phyloP scores from a whole-genome alignment of 2,329 filamentous ascomycete species.

The Xylariaceae sp. region DNA sequence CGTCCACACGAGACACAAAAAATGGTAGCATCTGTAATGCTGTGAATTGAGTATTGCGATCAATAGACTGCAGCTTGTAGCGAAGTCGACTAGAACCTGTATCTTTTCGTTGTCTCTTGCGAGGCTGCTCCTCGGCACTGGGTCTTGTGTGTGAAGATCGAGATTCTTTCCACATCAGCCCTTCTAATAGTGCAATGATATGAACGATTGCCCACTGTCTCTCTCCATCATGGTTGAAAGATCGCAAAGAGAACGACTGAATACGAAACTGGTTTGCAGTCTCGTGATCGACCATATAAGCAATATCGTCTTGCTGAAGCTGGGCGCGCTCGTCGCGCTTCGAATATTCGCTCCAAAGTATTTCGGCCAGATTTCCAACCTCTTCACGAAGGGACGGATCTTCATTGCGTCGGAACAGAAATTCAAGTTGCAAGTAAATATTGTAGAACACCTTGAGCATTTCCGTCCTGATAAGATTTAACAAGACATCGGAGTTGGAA shows the following conservation, averaged over 20 bases:
- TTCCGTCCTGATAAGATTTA: conserved; percentile 68
- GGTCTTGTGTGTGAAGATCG: conserved; percentile 21
- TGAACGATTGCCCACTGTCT: conserved; percentile 60
- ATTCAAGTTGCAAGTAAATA: conserved; percentile 62
- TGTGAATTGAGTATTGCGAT: conserved; percentile 46
- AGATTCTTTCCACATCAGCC: conserved; percentile 37
- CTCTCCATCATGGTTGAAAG: conserved; percentile 54
- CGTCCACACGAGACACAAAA: conserved; percentile 45
- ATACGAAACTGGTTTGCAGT: conserved; percentile 46
- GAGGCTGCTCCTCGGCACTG: conserved; percentile 43
- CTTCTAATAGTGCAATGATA: conserved; percentile 57
- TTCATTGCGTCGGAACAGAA: conserved; percentile 46
- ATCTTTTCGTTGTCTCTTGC: conserved; percentile 50
- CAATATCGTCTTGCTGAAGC: conserved; percentile 75
- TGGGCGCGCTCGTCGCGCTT: conserved; percentile 67
- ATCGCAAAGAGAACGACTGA: conserved; percentile 51
- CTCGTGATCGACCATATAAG: conserved; percentile 49
- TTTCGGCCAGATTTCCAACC: conserved; percentile 66
- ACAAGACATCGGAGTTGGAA: conserved; percentile 55
- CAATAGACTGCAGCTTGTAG: conserved; percentile 45
- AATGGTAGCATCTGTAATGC: conserved; percentile 60
- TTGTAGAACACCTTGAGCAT: conserved; percentile 71
- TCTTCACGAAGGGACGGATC: conserved; percentile 40
- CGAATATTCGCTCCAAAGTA: conserved; percentile 76
- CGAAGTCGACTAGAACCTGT: conserved; percentile 45